Evolutionary conservation across 306 rosid genomes (phyloP).

Genomic region (Rosa rugosa): DNA sequence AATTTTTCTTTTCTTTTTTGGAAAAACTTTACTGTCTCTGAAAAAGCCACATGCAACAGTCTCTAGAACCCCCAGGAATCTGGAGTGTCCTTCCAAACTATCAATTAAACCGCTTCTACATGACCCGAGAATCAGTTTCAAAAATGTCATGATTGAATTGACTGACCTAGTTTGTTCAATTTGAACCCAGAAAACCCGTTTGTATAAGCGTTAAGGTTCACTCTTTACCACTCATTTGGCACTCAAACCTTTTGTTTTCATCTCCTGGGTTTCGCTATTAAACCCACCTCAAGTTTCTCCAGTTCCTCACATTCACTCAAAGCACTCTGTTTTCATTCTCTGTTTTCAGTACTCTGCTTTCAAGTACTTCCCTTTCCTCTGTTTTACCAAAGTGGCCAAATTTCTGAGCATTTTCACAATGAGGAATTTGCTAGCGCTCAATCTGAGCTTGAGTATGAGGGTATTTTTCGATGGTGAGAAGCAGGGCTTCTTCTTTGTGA

Average conservation of each 20-base stretch:
- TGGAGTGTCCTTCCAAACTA: no score
- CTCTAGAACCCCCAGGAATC: no score
- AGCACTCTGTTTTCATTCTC: not conserved
- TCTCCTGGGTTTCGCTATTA: slow-evolving; percentile 13
- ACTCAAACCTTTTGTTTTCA: not conserved
- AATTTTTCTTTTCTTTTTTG: not conserved
- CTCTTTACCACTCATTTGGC: slow-evolving; percentile 22
- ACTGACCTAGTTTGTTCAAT: no score
- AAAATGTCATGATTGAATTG: no score
- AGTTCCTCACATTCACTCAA: slow-evolving; percentile 13
- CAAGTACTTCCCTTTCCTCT: not conserved
- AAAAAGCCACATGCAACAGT: no score
- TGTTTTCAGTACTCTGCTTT: not conserved
- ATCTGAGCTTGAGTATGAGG: slow-evolving; percentile 51
- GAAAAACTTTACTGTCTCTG: no score
- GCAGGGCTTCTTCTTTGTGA: slow-evolving; percentile 13
- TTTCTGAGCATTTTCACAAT: slow-evolving; percentile 31
- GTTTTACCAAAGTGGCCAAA: slow-evolving; percentile 30
- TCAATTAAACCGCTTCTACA: no score
- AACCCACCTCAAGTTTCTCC: not conserved
- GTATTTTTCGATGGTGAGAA: slow-evolving; percentile 29
- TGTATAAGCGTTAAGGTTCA: not conserved
- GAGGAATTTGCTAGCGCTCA: slow-evolving; percentile 61
- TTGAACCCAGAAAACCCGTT: no score
- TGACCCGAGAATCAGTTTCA: no score